A percentile compares a stretch with the other conserved stretches of the same genome.
Evolutionary conservation across 306 rosid genomes (phyloP).

Genomic region (Cucurbita pepo): DNA sequence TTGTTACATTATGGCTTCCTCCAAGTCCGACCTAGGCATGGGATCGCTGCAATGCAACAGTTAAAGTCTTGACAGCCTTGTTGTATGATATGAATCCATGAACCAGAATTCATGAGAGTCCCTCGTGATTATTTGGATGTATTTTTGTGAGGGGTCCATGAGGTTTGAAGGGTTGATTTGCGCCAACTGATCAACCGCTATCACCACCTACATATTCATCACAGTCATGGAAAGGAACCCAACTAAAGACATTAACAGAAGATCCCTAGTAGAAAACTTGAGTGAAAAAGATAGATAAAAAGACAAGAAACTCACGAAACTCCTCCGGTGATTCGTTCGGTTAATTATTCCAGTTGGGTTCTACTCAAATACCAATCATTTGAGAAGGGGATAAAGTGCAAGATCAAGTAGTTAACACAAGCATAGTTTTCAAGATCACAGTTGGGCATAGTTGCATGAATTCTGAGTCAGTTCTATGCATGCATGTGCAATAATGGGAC

Average conservation of each 20-base stretch:
- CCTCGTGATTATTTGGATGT: constrained; percentile 29
- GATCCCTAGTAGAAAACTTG: neutral
- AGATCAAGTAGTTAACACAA: neutral
- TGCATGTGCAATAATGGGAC: neutral
- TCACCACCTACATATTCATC: constrained; percentile 27
- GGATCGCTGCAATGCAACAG: constrained; percentile 17
- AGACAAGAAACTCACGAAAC: neutral
- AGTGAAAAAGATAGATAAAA: neutral
- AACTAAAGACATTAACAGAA: neutral
- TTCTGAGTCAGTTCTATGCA: neutral
- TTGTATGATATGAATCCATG: constrained; percentile 62
- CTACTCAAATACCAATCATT: neutral
- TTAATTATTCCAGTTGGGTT: neutral
- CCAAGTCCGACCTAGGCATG: neutral
- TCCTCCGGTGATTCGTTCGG: neutral
- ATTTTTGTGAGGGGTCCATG: constrained; percentile 38
- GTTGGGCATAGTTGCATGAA: neutral
- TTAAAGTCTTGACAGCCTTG: constrained; percentile 46
- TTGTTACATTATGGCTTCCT: neutral
- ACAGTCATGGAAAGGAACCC: neutral
- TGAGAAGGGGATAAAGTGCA: neutral
- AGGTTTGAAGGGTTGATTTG: constrained; percentile 35
- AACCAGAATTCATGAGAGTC: constrained; percentile 59
- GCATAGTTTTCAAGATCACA: neutral
- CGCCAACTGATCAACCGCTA: constrained; percentile 35